phyloP scores from a whole-genome alignment of 805 yeast species.

The Candida vartiovaarae region DNA sequence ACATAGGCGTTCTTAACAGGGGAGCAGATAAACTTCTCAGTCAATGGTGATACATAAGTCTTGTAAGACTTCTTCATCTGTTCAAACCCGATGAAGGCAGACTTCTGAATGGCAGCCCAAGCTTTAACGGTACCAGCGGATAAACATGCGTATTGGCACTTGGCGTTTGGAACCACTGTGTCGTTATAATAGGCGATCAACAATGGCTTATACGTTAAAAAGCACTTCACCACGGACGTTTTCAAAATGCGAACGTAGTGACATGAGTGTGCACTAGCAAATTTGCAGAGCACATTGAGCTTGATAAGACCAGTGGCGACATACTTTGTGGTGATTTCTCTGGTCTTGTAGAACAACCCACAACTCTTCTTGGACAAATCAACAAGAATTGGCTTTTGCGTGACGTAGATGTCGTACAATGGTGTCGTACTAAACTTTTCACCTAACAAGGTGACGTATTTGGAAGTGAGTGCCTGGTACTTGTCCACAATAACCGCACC shows the following conservation, averaged over 20 bases:
- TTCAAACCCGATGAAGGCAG: not conserved
- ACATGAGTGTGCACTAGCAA: constrained; percentile 3
- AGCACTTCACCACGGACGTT: not conserved
- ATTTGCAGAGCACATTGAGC: not conserved
- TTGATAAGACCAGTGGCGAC: constrained; percentile 8
- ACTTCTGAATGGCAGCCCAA: not conserved
- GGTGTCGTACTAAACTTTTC: constrained; percentile 7
- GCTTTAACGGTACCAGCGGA: not conserved
- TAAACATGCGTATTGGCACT: not conserved
- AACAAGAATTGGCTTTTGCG: constrained; percentile 1
- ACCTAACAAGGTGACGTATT: constrained; percentile 6
- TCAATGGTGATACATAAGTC: constrained; percentile 3
- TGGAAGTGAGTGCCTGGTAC: constrained; percentile 10
- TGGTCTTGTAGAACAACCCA: not conserved
- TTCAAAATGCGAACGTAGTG: not conserved
- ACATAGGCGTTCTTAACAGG: constrained; percentile 3
- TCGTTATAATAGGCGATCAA: constrained; percentile 4
- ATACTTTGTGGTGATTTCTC: constrained; percentile 4
- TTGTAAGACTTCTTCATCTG: constrained; percentile 4
- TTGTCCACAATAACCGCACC: constrained; percentile 1
- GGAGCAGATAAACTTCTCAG: not conserved
- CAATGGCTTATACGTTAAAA: constrained; percentile 5
- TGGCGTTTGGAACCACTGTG: constrained; percentile 1
- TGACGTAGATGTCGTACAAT: constrained; percentile 1
- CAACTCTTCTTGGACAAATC: not conserved